Evolutionary conservation across 139 green algal species (phyloP), one percentile per base, ranked within the genome.

Genomic region (Coccomyxa sp.): DNA sequence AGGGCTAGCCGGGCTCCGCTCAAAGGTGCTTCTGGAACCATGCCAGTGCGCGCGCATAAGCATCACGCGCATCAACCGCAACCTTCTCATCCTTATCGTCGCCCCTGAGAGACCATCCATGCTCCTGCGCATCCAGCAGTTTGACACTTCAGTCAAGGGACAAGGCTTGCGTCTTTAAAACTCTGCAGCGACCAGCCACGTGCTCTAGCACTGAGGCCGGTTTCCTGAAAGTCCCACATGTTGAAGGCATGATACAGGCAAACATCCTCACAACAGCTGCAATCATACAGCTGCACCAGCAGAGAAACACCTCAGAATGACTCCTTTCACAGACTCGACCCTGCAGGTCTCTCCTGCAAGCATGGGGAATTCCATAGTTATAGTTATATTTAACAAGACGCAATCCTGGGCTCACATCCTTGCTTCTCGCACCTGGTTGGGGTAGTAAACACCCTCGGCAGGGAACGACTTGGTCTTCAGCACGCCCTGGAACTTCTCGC

Each of bases 71-170:
- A 16, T 51, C 78, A 18, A 17, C 25, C 1, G 21, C 57, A 0
- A 82, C 78, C 23, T 45, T 71, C 16, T 18, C 13, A n/a, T 82
- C 78, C 78, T 82, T 74, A 1, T 82, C 78, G 27, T 82, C 57
- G 45, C 78, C 78, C 23, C 78, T 51, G 51, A 82, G 51, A 23
- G 78, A 51, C 51, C 51, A 82, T 23, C 78, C 78, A n/a, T 82
- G 78, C 78, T 68, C 78, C 78, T 82, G 78, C 9, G 66, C 21
- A 74, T 7, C 38, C 38, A 51, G 38, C 38, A 7, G 38, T 51
- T 51, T 51, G 38, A n/a, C 38, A 51, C 3, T 51, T 51, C n/a
- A 27, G 23, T 23, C 66, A 74, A 9, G 23, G 9, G 21, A 74
- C 21, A 74, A 74, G 21, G n/a, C n/a, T n/a, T n/a, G n/a, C n/a